Conservation (phyloP, 257 asterid species). For the Solanum chiquidenum region DNA sequence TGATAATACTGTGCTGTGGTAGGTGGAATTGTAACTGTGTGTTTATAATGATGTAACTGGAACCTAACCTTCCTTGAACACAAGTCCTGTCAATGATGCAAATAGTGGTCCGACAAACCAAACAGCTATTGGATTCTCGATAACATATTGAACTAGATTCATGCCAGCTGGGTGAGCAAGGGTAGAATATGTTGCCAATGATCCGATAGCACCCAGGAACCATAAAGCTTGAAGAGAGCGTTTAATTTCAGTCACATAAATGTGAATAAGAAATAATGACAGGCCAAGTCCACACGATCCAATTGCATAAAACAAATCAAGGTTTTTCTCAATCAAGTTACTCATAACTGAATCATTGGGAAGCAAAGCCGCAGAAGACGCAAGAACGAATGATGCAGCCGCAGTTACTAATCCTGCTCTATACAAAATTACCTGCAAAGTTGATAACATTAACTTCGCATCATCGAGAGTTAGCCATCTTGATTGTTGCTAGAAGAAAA, state of each 20-base stretch:
- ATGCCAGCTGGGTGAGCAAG: constrained; percentile 61
- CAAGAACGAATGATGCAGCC: constrained; percentile 62
- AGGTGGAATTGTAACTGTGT: background rate
- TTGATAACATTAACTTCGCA: background rate
- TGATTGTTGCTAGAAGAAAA: background rate
- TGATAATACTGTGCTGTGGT: background rate
- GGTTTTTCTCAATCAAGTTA: constrained; percentile 27
- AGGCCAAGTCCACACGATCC: constrained; percentile 81
- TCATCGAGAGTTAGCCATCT: background rate
- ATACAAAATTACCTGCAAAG: constrained; percentile 34
- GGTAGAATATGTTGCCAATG: constrained; percentile 42
- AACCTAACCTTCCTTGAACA: constrained; percentile 77
- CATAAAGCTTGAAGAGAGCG: constrained; percentile 77
- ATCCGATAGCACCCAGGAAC: constrained; percentile 63
- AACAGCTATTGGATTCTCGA: constrained; percentile 57
- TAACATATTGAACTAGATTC: constrained; percentile 61
- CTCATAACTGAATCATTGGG: constrained; percentile 7
- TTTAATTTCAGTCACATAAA: constrained; percentile 86
- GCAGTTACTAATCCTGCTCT: constrained; percentile 83
- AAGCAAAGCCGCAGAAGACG: constrained; percentile 52
- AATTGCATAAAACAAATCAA: constrained; percentile 37
- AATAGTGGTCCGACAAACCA: constrained; percentile 90
- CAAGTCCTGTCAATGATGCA: constrained; percentile 88
- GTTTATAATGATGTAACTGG: background rate
- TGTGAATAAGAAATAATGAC: constrained; percentile 73